Evolutionary conservation across 2,329 filamentous ascomycete species (phyloP), one percentile per base, ranked within the genome.

Genomic region (Furcasterigmium sp.): DNA sequence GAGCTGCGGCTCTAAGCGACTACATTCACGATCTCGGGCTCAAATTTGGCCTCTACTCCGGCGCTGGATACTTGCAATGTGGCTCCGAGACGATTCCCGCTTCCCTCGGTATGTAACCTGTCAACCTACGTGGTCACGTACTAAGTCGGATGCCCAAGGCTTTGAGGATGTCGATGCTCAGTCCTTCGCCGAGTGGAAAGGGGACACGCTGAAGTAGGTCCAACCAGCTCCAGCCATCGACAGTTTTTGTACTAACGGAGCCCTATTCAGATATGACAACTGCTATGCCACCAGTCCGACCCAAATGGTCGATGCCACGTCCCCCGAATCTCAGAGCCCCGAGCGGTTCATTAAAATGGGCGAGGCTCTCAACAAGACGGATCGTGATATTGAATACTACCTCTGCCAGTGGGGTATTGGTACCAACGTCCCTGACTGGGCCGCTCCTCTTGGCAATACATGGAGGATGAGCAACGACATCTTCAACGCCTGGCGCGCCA

Each of bases 401-500:
- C 62, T 76, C 8, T 77, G 73, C 47, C 73, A 77, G 52, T 77
- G 73, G 73, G 73, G 72, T 1, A 60, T 75, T 5, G 72, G 71
- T 2, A 53, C 65, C 20, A 63, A 75, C 36, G 62, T 75, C 1
- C 67, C 69, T 0, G 59, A 63, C 5, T 76, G 73, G 70, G 70
- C 71, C 1, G 61, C 70, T 2, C 54, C 56, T 1, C 58, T 75
- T 3, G 69, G 69, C 1, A 68, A 74, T 36, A 63, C 64, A 0
- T 76, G 71, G 65, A 59, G 73, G 34, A 76, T 77, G 44, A 72
- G 70, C 42, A 76, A 77, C 46, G 73, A 77, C 48, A 76, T 77
- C 41, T 72, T 68, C 43, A 70, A 71, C 30, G 60, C 60, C 13
- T 78, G 74, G 74, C 60, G 67, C 18, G 68, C 64, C 28, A 69